Percentiles rank a stretch among this genome's conserved stretches.
These are phyloP conservation scores for Bipolaris sorokiniana DNA, from an alignment of 2,329 filamentous ascomycete species.

Conservation along the genomic window DNA sequence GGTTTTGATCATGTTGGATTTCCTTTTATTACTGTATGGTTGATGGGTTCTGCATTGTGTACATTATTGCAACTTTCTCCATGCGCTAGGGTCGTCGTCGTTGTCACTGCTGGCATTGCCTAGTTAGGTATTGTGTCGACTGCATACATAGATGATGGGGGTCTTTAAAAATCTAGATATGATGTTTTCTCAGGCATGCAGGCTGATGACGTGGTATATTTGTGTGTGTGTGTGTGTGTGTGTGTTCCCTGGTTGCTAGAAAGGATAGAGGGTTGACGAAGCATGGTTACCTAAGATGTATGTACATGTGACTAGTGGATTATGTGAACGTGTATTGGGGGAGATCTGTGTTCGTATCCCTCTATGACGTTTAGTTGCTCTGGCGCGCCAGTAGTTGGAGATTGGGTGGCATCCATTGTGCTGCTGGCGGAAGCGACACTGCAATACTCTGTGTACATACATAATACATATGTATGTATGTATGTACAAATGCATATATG, in stretches of 20 bases:
- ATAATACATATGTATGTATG: too few relatives aligned
- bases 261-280: too few relatives aligned
- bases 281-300: too few relatives aligned
- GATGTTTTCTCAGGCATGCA: constrained; percentile 1
- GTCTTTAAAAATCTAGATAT: constrained; percentile 17
- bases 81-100: constrained; percentile 10
- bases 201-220: neutral
- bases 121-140: constrained; percentile 3
- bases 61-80: constrained; percentile 19
- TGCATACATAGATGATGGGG: constrained; percentile 21
- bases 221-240: neutral
- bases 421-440: too few relatives aligned
- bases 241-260: neutral
- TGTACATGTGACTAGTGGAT: too few relatives aligned
- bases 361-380: too few relatives aligned
- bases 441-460: too few relatives aligned
- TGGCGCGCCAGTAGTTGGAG: too few relatives aligned
- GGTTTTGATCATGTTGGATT: constrained; percentile 6
- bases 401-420: too few relatives aligned
- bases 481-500: neutral
- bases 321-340: too few relatives aligned
- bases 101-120: constrained; percentile 1
- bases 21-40: constrained; percentile 1
- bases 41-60: constrained; percentile 19
- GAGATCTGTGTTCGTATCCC: too few relatives aligned